phyloP scores from a whole-genome alignment of 805 yeast genomes.

The Candida boidinii region DNA sequence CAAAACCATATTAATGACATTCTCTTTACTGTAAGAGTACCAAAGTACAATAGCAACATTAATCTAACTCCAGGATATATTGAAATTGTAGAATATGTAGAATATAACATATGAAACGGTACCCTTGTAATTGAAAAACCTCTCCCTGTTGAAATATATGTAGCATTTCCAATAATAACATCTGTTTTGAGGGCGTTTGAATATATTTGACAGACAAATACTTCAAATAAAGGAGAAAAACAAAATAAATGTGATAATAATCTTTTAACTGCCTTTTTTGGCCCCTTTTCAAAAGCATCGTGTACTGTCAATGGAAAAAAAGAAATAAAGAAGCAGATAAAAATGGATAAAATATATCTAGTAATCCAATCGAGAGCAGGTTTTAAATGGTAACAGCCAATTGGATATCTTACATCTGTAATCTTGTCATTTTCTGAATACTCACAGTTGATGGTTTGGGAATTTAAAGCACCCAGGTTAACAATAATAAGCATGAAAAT shows the following conservation, averaged over 20 bases:
- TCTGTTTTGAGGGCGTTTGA: conserved; percentile 70
- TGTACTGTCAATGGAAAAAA: conserved; percentile 84
- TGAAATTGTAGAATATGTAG: conserved; percentile 68
- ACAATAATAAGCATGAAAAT: conserved; percentile 73
- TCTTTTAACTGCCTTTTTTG: conserved; percentile 63
- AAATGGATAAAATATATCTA: conserved; percentile 79
- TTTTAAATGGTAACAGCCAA: conserved; percentile 77
- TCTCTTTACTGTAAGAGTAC: conserved; percentile 76
- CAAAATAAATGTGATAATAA: conserved; percentile 72
- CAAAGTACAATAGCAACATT: conserved; percentile 63
- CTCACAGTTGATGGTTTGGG: conserved; percentile 62
- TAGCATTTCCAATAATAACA: conserved; percentile 84
- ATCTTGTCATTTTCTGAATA: conserved; percentile 61
- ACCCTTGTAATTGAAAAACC: conserved; percentile 85
- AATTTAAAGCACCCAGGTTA: conserved; percentile 69
- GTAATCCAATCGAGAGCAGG: conserved; percentile 91
- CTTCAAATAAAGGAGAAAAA: conserved; percentile 87
- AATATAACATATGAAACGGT: conserved; percentile 62
- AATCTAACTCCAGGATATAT: conserved; percentile 72
- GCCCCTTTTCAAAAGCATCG: conserved; percentile 80
- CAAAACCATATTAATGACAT: conserved; percentile 56
- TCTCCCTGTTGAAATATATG: conserved; percentile 87
- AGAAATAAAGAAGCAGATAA: conserved; percentile 88
- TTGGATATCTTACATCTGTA: conserved; percentile 65
- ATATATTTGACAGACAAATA: conserved; percentile 89